Percentiles rank a stretch among this genome's conserved stretches.
Conservation (phyloP, 495 filamentous ascomycete genomes). For the Penicillium waksmanii region DNA sequence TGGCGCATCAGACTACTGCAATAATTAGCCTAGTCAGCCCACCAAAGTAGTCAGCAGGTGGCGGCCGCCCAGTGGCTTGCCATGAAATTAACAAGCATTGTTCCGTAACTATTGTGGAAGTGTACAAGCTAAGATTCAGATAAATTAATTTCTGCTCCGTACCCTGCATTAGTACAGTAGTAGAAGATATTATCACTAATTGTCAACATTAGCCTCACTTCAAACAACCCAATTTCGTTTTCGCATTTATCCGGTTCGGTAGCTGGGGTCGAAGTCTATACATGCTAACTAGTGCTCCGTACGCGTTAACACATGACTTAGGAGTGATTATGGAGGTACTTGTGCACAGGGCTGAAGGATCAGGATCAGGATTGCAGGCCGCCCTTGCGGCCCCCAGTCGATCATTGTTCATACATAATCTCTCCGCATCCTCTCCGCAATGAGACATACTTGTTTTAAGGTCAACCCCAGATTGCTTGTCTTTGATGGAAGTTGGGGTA, state of each 20-base stretch:
- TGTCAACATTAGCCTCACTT: not conserved
- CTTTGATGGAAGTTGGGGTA: not conserved
- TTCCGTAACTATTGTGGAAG: not conserved
- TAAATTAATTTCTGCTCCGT: too few relatives aligned
- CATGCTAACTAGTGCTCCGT: not conserved
- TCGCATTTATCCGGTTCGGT: not conserved
- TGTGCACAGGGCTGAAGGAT: slow-evolving; percentile 7
- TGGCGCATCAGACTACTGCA: slow-evolving; percentile 7
- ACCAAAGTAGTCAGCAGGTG: slow-evolving; percentile 6
- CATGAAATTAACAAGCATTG: slow-evolving; percentile 6
- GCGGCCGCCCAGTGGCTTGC: slow-evolving; percentile 7
- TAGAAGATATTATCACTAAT: not conserved
- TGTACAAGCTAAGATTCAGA: not conserved
- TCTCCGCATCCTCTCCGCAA: not conserved
- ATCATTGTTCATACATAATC: not conserved
- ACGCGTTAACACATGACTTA: too few relatives aligned
- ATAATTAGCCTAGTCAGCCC: slow-evolving; percentile 9
- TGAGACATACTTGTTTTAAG: not conserved
- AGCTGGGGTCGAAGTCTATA: not conserved
- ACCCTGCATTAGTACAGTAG: too few relatives aligned
- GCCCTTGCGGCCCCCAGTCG: not conserved
- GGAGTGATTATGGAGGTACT: not conserved
- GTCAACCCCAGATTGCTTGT: not conserved
- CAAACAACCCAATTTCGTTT: not conserved
- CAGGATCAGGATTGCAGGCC: slow-evolving; percentile 2